Evolutionary conservation across 2,329 filamentous ascomycete species (phyloP), one percentile per base, ranked within the genome.

Genomic region (Paraphaeosphaeria sporulosa): DNA sequence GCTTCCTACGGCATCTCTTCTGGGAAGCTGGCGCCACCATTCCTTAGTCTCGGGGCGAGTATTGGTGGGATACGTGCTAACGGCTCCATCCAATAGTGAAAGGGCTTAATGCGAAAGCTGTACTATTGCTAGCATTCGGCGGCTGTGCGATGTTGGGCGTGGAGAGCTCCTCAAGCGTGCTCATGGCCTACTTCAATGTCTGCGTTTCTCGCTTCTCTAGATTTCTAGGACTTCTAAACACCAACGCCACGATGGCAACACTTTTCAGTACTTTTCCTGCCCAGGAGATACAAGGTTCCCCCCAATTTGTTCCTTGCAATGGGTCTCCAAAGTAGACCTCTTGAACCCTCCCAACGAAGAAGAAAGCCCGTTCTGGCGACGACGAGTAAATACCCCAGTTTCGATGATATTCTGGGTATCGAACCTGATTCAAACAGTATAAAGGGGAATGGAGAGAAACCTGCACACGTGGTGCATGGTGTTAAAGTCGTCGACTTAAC

Each of bases 121-220:
- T 19, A 61, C 59, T 25, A 50, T 53, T 52, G 50, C 58, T 48
- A 42, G 49, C 36, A 60, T 34, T 46, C 21, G n/a, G 55, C 36
- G 27, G 49, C 25, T 47, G 21, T 42, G 46, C 50, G 36, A 55
- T 15, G 58, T 59, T 32, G 44, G 52, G 59, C 57, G 57, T 53
- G 40, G 53, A 43, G 44, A 49, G 46, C 46, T 49, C 25, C 27
- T 49, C 19, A 49, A 34, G 15, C 12, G 12, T 49, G 9, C 15
- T 50, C 36, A 58, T 64, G 23, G 36, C 51, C 54, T 64, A 64
- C 49, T 64, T 64, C 60, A 62, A 62, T 42, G 19, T 59, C 62
- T 58, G 27, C 36, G 21, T 55, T 54, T 57, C 51, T 57, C 27
- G 43, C 57, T 57, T 55, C 59, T 17, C 36, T 55, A 53, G 12